Conservation (phyloP, 345 rosid species). For the Moringa oleifera region DNA sequence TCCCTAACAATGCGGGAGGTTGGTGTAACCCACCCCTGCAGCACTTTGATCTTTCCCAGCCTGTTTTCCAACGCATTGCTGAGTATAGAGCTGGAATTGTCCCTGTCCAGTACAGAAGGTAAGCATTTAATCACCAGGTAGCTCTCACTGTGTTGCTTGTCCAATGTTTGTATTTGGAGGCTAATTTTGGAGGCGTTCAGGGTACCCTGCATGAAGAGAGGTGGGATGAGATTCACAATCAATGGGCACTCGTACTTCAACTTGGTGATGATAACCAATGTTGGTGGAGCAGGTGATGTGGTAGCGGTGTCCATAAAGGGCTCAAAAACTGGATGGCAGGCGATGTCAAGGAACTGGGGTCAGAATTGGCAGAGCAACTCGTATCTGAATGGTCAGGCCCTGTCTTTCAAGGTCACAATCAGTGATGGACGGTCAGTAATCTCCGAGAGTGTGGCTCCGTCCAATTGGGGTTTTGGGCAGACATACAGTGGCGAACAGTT, state of each 20-base stretch:
- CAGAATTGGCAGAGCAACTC: slow-evolving; percentile 64
- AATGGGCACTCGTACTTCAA: slow-evolving; percentile 70
- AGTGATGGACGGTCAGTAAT: slow-evolving; percentile 43
- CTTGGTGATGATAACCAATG: slow-evolving; percentile 54
- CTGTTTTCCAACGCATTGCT: slow-evolving; percentile 77
- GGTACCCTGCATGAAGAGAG: slow-evolving; percentile 42
- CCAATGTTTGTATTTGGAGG: too few relatives aligned
- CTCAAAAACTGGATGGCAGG: slow-evolving; percentile 39
- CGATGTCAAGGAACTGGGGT: slow-evolving; percentile 64
- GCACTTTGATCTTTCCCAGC: slow-evolving; percentile 59
- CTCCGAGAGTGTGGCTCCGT: slow-evolving; percentile 37
- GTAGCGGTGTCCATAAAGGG: slow-evolving; percentile 41
- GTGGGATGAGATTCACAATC: slow-evolving; percentile 51
- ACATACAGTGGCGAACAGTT: slow-evolving; percentile 52
- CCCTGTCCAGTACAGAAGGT: slow-evolving; percentile 53
- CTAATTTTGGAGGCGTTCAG: too few relatives aligned
- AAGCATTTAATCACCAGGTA: background rate
- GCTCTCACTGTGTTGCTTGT: too few relatives aligned
- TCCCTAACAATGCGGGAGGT: slow-evolving; percentile 26
- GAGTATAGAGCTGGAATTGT: slow-evolving; percentile 75
- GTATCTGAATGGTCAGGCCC: slow-evolving; percentile 47
- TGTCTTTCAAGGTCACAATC: slow-evolving; percentile 51
- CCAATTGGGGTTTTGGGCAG: slow-evolving; percentile 51
- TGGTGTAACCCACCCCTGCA: slow-evolving; percentile 35
- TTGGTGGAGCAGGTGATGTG: slow-evolving; percentile 57